Percentiles rank a stretch among this genome's conserved stretches.
phyloP scores from a whole-genome alignment of 805 yeast genomes.

The Pichia exigua region DNA sequence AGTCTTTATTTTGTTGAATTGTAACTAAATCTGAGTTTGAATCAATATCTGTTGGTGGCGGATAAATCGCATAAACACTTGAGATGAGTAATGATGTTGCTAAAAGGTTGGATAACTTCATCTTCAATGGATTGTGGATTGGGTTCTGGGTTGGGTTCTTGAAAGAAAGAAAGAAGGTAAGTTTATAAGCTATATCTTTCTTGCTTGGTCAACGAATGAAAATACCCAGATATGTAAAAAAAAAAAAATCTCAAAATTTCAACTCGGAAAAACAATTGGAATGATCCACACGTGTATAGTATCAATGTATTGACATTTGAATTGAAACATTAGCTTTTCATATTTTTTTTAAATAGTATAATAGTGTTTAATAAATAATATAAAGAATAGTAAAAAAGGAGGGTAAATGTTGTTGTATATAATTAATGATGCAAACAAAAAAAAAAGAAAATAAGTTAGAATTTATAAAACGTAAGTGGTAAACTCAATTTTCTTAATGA shows the following conservation, averaged over 20 bases:
- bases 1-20: slow-evolving; percentile 6
- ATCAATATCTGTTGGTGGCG: slow-evolving; percentile 10
- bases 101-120: neutral
- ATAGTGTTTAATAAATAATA: neutral
- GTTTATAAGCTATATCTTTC: too few species aligned
- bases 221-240: too few species aligned
- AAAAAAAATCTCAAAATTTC: too few species aligned
- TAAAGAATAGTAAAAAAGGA: neutral
- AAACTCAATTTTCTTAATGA: slow-evolving; percentile 7
- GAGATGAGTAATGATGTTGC: neutral
- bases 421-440: neutral
- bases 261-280: too few species aligned
- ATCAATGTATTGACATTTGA: too few species aligned
- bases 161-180: too few species aligned
- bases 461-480: too few species aligned
- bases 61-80: slow-evolving; percentile 13
- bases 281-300: too few species aligned
- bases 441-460: too few species aligned
- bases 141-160: too few species aligned
- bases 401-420: neutral
- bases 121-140: neutral
- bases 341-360: neutral
- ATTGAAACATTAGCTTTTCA: too few species aligned
- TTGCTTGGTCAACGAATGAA: too few species aligned
- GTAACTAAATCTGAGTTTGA: slow-evolving; percentile 11